These are phyloP conservation scores for Pseudovirgaria hyperparasitica DNA, from an alignment of 2,329 filamentous ascomycete genomes.

Conservation along the genomic window DNA sequence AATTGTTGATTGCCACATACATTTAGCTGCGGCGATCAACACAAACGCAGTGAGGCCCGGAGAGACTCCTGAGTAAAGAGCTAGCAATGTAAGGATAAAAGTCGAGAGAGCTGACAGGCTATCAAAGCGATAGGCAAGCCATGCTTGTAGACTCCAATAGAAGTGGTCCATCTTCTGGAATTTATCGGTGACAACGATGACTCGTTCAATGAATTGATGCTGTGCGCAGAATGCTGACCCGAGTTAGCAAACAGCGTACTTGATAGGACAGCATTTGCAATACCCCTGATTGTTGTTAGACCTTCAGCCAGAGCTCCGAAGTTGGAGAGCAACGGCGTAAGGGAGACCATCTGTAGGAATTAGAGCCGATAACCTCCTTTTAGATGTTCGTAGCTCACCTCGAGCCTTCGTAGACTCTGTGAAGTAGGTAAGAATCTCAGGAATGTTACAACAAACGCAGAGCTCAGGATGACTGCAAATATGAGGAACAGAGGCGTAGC, in stretches of 20 bases:
- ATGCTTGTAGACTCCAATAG: conserved; percentile 77
- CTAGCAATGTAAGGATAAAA: conserved; percentile 59
- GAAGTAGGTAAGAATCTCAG: conserved; percentile 67
- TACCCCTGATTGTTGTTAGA: conserved; percentile 61
- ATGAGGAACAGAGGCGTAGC: conserved; percentile 66
- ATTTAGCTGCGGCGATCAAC: conserved; percentile 56
- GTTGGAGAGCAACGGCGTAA: conserved; percentile 82
- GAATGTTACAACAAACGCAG: conserved; percentile 62
- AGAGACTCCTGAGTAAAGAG: conserved; percentile 60
- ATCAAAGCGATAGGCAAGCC: conserved; percentile 73
- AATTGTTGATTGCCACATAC: conserved; percentile 17
- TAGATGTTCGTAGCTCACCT: conserved; percentile 26
- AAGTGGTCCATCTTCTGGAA: conserved; percentile 96
- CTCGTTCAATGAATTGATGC: conserved; percentile 63
- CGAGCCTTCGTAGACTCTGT: conserved; percentile 68
- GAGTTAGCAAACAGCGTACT: not conserved
- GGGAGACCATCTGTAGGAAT: conserved; percentile 53
- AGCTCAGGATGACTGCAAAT: conserved; percentile 56
- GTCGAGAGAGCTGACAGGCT: conserved; percentile 59
- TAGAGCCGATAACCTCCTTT: conserved; percentile 4
- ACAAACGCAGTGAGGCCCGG: conserved; percentile 77
- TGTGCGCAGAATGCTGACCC: conserved; percentile 66
- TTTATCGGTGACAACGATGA: conserved; percentile 69
- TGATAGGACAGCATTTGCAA: not conserved
- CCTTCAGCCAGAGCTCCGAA: conserved; percentile 81